Conservation (phyloP, 2,329 filamentous ascomycete genomes). For the Fusarium hostae region DNA sequence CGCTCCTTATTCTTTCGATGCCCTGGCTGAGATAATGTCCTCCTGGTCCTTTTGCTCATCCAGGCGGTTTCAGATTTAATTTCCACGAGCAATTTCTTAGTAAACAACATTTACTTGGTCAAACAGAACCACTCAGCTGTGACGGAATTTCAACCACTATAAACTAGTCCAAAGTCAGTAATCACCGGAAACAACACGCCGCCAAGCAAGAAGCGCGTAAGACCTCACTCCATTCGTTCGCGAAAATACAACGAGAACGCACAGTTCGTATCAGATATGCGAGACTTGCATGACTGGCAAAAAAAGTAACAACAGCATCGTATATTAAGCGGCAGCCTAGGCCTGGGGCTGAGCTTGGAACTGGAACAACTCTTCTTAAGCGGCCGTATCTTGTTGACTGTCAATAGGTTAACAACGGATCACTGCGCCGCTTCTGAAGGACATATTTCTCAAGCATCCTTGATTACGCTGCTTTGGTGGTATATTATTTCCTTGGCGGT, state of each 20-base stretch:
- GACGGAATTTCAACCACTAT: neutral
- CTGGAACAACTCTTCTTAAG: neutral
- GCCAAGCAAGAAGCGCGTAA: neutral
- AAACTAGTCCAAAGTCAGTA: neutral
- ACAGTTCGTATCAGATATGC: neutral
- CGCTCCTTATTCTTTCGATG: too few relatives aligned
- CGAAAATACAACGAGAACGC: neutral
- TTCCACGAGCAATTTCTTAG: fast-evolving
- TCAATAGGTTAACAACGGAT: too few relatives aligned
- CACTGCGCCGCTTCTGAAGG: neutral
- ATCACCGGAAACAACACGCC: neutral
- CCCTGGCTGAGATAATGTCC: neutral
- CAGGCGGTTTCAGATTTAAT: neutral
- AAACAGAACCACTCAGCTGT: too few relatives aligned
- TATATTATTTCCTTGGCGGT: neutral
- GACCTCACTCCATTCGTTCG: neutral
- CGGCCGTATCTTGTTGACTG: too few relatives aligned
- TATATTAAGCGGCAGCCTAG: too few relatives aligned
- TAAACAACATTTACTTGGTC: neutral
- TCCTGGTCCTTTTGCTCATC: neutral
- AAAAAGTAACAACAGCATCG: neutral
- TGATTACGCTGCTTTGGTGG: neutral
- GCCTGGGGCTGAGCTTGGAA: neutral
- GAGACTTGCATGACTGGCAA: neutral
- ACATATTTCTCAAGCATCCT: neutral